A percentile compares a stretch with the other conserved stretches of the same genome.
Evolutionary conservation across 495 filamentous ascomycete genomes (phyloP).

Genomic region (Rhypophila decipiens): DNA sequence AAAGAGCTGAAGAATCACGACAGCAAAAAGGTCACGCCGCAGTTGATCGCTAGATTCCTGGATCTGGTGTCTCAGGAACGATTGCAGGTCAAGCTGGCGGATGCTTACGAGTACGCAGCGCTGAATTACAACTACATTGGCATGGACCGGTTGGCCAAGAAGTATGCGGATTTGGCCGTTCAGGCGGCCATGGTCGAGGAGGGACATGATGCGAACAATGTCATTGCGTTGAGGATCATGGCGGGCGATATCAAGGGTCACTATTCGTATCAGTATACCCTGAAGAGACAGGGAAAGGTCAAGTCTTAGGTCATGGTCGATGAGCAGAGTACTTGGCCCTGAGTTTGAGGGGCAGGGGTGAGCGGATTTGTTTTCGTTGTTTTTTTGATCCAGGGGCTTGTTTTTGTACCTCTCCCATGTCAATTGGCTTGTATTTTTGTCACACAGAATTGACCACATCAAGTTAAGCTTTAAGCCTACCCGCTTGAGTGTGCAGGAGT

Average conservation of each 20-base stretch:
- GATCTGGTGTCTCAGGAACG: constrained; percentile 22
- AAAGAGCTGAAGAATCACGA: constrained; percentile 24
- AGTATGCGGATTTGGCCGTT: constrained; percentile 21
- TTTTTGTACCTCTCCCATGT: too few relatives aligned
- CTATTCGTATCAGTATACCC: constrained; percentile 14
- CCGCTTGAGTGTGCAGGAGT: too few relatives aligned
- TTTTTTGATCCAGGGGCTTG: too few relatives aligned
- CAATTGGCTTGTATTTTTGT: too few relatives aligned
- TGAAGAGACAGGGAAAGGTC: constrained; percentile 7
- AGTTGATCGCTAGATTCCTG: constrained; percentile 25
- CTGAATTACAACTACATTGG: constrained; percentile 34
- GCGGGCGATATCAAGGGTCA: constrained; percentile 18
- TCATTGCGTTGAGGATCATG: constrained; percentile 16
- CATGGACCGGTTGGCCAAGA: constrained; percentile 15
- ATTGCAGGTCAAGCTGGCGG: constrained; percentile 20
- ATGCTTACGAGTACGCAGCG: constrained; percentile 31
- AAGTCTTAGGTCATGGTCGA: neutral
- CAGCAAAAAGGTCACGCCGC: constrained; percentile 15
- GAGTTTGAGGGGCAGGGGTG: too few relatives aligned
- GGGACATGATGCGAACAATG: constrained; percentile 17
- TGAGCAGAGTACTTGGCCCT: too few relatives aligned
- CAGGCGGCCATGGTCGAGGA: constrained; percentile 24
- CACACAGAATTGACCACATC: too few relatives aligned
- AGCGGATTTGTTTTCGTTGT: too few relatives aligned
- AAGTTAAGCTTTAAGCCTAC: too few relatives aligned